Percentiles rank a stretch among this genome's conserved stretches.
These are phyloP conservation scores for Auxenochlorella pyrenoidosa DNA, from an alignment of 139 green algal species.

Conservation along the genomic window DNA sequence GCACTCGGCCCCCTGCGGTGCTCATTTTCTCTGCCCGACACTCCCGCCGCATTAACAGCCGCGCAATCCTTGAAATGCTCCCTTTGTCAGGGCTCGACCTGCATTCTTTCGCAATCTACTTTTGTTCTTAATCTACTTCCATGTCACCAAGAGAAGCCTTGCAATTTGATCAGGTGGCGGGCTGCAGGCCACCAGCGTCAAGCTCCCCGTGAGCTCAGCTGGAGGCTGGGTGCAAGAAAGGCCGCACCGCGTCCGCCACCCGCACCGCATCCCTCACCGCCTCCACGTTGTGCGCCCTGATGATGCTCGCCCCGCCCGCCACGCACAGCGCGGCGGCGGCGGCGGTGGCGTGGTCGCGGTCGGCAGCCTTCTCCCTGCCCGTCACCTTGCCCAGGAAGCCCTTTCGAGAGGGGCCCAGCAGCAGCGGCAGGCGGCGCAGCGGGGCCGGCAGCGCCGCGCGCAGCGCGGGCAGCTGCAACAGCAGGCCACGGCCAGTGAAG, in stretches of 20 bases:
- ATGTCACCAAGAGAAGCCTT: background rate
- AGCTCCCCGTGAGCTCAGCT: too few relatives aligned
- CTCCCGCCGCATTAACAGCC: too few relatives aligned
- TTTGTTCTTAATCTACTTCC: background rate
- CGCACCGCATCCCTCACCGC: conserved; percentile 65
- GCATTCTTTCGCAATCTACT: too few relatives aligned
- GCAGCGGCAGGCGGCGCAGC: conserved; percentile 65
- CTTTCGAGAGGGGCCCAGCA: conserved; percentile 87
- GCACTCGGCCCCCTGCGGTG: too few relatives aligned
- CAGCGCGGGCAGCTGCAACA: conserved; percentile 55
- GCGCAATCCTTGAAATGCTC: too few relatives aligned
- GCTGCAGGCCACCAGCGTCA: too few relatives aligned
- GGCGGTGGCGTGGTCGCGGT: conserved; percentile 65
- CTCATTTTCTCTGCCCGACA: too few relatives aligned
- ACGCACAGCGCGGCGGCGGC: conserved; percentile 58
- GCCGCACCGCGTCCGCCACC: conserved; percentile 71
- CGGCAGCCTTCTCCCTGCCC: conserved; percentile 45
- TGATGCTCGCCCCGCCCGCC: conserved; percentile 73
- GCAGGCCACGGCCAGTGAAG: too few relatives aligned
- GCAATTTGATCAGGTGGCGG: too few relatives aligned
- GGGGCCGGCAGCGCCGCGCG: conserved; percentile 45
- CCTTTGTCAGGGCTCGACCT: too few relatives aligned
- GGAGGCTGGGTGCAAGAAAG: background rate
- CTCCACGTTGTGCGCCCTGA: conserved; percentile 86
- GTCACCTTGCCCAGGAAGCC: conserved; percentile 80